Evolutionary conservation across 192 early-diverging fungal genomes (phyloP).

Genomic region (Coemansia sp.): DNA sequence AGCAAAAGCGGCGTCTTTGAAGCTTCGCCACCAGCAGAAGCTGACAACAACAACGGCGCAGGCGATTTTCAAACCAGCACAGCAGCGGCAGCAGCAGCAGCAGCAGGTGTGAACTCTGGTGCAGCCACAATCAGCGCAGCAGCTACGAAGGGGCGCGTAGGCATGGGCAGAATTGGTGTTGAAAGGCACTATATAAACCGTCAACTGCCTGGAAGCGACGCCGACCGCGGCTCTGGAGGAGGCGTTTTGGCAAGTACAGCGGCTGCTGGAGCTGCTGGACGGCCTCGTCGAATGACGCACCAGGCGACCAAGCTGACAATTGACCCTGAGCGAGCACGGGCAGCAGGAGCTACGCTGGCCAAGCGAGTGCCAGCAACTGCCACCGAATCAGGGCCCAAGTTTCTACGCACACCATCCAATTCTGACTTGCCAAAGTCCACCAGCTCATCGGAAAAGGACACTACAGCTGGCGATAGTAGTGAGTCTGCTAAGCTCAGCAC

Average conservation of each 20-base stretch:
- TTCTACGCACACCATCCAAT: constrained; percentile 30
- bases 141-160: constrained; percentile 24
- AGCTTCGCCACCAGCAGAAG: constrained; percentile 12
- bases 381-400: constrained; percentile 23
- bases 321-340: constrained; percentile 41
- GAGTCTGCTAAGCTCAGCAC: constrained; percentile 1
- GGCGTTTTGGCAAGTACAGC: constrained; percentile 36
- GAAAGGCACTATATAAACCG: constrained; percentile 30
- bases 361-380: constrained; percentile 37
- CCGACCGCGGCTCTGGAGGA: constrained; percentile 17
- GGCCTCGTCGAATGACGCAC: constrained; percentile 51
- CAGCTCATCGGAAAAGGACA: constrained; percentile 37
- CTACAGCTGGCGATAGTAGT: constrained; percentile 1
- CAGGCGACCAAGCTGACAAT: constrained; percentile 46
- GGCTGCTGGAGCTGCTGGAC: constrained; percentile 45
- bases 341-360: constrained; percentile 8
- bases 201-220: constrained; percentile 7
- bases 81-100: not conserved
- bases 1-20: constrained; percentile 52
- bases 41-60: constrained; percentile 3
- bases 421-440: constrained; percentile 13
- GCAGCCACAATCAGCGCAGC: constrained; percentile 42
- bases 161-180: constrained; percentile 17
- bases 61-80: not conserved
- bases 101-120: constrained; percentile 10